Evolutionary conservation across 1,284 basidiomycete species (phyloP).

Genomic region (Malassezia furfur): DNA sequence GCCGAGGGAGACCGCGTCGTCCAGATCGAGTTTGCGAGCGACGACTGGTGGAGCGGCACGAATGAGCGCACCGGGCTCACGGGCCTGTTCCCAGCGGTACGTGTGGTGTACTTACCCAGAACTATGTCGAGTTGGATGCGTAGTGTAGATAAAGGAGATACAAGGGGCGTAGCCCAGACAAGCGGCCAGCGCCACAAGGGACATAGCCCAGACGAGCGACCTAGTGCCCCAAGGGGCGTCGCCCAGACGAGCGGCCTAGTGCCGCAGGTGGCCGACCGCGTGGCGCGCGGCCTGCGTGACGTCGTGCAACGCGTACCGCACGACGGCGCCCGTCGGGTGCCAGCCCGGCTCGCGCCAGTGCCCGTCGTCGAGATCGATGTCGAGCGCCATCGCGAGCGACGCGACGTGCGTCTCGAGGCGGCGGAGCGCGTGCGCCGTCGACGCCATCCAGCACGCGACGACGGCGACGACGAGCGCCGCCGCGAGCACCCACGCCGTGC

Average conservation of each 20-base stretch:
- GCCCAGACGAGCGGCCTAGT: too few species aligned
- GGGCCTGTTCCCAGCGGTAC: constrained; percentile 52
- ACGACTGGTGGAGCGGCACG: constrained; percentile 47
- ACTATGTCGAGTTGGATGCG: constrained; percentile 29
- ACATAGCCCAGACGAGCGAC: too few species aligned
- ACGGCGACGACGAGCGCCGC: background rate
- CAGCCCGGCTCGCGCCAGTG: background rate
- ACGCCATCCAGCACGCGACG: background rate
- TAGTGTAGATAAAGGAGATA: constrained; percentile 8
- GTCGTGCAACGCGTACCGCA: background rate
- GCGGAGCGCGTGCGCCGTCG: background rate
- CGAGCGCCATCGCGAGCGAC: constrained; percentile 14
- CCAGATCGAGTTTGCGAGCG: constrained; percentile 42
- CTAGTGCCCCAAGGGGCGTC: too few species aligned
- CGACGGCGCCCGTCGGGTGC: background rate
- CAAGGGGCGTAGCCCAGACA: too few species aligned
- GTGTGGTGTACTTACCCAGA: constrained; percentile 6
- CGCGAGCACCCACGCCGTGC: background rate
- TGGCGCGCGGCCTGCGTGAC: too few species aligned
- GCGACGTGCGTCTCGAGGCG: background rate
- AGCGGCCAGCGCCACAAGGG: too few species aligned
- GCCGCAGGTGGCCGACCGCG: too few species aligned
- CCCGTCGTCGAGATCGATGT: constrained; percentile 14
- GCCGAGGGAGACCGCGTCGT: constrained; percentile 42
- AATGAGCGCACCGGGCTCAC: constrained; percentile 49